Evolutionary conservation across 306 rosid species (phyloP).

Genomic region (Dalbergia cultrata): DNA sequence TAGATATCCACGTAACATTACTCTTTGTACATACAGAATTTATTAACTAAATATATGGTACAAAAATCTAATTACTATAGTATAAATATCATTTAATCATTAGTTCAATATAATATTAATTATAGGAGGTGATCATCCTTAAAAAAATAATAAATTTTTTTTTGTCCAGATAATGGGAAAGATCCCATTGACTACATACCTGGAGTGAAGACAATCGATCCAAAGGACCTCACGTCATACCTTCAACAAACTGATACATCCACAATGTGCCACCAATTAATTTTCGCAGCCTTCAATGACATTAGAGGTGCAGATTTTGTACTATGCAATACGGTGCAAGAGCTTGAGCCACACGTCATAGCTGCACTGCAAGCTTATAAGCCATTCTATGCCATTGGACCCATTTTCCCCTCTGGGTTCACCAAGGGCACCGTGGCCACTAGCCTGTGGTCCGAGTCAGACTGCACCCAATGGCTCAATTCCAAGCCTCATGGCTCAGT

Average conservation of each 20-base stretch:
- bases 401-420: conserved; percentile 62
- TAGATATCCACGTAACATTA: too few relatives aligned
- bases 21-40: too few relatives aligned
- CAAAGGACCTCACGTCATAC: conserved; percentile 61
- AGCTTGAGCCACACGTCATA: conserved; percentile 57
- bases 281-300: conserved; percentile 48
- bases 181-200: conserved; percentile 70
- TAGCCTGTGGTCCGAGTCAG: conserved; percentile 71
- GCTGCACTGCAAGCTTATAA: conserved; percentile 43
- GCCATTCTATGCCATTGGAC: conserved; percentile 67
- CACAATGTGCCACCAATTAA: conserved; percentile 29
- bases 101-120: neutral
- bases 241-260: conserved; percentile 54
- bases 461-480: conserved; percentile 70
- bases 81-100: neutral
- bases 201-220: conserved; percentile 60
- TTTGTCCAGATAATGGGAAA: conserved; percentile 45
- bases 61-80: neutral
- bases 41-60: neutral
- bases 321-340: conserved; percentile 64
- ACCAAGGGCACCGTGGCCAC: conserved; percentile 55
- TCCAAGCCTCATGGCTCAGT: conserved; percentile 61
- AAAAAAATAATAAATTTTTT: too few relatives aligned
- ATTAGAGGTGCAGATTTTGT: conserved; percentile 55
- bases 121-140: neutral